Evolutionary conservation across 495 filamentous ascomycete genomes (phyloP), one percentile per base, ranked within the genome.

Genomic region (Amphirosellinia nigrospora): DNA sequence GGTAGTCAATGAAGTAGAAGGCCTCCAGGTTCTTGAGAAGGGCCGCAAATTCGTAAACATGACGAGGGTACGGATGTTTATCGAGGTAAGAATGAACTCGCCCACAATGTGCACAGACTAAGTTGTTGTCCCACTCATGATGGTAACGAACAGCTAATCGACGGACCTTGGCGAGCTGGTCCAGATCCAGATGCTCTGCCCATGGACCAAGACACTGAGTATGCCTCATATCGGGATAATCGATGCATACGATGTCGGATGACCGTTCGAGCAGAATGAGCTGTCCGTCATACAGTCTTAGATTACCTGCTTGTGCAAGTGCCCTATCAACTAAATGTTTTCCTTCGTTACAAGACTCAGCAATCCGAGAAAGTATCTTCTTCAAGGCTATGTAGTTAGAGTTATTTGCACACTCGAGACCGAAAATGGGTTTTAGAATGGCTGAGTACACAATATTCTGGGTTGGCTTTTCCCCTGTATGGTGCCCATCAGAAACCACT

Each of bases 1-100:
- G 52, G 21, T 73, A 79, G 58, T 79, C 77, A 45, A 79, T 70
- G 41, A 79, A 79, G 55, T 78, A 78, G 66, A 79, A 79, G 1
- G 71, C 70, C 46, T 77, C 73, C 26, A 79, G 69, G 34, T 78
- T 78, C 32, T 75, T 74, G 70, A 78, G 76, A n/a, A 78, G 36
- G 19, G 77, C 73, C 10, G 76, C 74, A 30, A 79, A 78, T 64
- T 79, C 71, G 65, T 73, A 78, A 3, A 73, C 73, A 32, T 78
- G 75, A 26, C 62, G 68, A 4, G 77, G 77, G 41, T 70, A 71
- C 1, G 70, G 63, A 34, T 68, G 58, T n/a, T 58, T 53, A 16
- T 15, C 39, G 36, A 34, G 32, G 11, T 30, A 36, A 19, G 68
- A 68, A 45, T 77, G 74, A 21, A 69, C 61, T 10, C 67, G 77